Conservation (phyloP, 352 stramenopile species). For the Globisporangium takayamanum region DNA sequence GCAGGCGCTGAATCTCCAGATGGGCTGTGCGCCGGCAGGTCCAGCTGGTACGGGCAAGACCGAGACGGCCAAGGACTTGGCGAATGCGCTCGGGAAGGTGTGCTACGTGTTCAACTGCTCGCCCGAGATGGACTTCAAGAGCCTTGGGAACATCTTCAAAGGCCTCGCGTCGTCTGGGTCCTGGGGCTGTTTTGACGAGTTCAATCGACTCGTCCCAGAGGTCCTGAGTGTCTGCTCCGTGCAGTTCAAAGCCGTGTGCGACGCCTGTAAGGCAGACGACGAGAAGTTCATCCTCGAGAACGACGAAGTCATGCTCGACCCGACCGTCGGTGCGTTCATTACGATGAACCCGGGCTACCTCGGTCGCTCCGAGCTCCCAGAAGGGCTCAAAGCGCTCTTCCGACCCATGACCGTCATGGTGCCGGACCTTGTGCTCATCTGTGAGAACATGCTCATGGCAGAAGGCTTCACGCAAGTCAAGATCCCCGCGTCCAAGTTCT, state of each 20-base stretch:
- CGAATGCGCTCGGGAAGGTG: slow-evolving; percentile 91
- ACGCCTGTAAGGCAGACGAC: slow-evolving; percentile 92
- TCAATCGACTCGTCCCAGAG: slow-evolving; percentile 93
- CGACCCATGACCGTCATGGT: slow-evolving; percentile 96
- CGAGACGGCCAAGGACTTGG: slow-evolving; percentile 94
- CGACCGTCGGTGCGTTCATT: slow-evolving; percentile 92
- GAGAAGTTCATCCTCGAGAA: slow-evolving; percentile 93
- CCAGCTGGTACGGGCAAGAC: slow-evolving; percentile 92
- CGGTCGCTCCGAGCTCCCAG: slow-evolving; percentile 90
- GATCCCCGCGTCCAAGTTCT: slow-evolving; percentile 94
- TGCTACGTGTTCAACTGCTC: slow-evolving; percentile 96
- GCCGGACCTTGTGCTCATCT: slow-evolving; percentile 94
- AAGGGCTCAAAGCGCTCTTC: slow-evolving; percentile 94
- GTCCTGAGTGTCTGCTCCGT: slow-evolving; percentile 92
- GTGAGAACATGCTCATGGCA: slow-evolving; percentile 97
- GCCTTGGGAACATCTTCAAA: slow-evolving; percentile 97
- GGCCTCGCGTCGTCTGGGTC: slow-evolving; percentile 91
- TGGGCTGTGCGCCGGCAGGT: slow-evolving; percentile 73
- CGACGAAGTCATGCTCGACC: slow-evolving; percentile 89
- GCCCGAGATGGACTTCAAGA: slow-evolving; percentile 95
- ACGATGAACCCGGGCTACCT: slow-evolving; percentile 97
- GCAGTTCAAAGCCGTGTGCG: slow-evolving; percentile 95
- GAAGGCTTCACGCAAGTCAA: slow-evolving; percentile 94
- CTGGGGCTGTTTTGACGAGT: slow-evolving; percentile 96
- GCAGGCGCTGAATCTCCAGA: slow-evolving; percentile 91